A percentile compares a stretch with the other conserved stretches of the same genome.
Conservation (phyloP, 208 protist genomes). For the Trypanosoma congolense region DNA sequence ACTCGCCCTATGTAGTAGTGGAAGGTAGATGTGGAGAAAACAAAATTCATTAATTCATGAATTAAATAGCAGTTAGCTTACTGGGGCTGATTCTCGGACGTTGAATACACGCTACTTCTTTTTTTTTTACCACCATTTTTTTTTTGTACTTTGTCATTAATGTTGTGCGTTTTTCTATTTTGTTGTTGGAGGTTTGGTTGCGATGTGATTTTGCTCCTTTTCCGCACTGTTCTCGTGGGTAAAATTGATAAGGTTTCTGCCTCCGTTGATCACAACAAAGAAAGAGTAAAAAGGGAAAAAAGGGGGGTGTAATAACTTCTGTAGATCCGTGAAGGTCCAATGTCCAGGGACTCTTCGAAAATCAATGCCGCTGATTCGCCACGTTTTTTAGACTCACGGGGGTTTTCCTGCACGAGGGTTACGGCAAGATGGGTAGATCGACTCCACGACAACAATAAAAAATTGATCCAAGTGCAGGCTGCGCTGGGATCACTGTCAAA, state of each 20-base stretch:
- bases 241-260: not conserved
- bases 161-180: slow-evolving; percentile 18
- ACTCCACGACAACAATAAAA: not conserved
- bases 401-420: not conserved
- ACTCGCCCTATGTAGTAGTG: too few relatives aligned
- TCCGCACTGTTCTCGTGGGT: not conserved
- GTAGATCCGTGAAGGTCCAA: too few relatives aligned
- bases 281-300: not conserved
- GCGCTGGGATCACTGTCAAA: slow-evolving; percentile 1
- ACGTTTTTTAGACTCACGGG: slow-evolving; percentile 6
- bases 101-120: not conserved
- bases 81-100: not conserved
- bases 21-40: too few relatives aligned
- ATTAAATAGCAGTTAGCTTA: too few relatives aligned
- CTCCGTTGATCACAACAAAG: not conserved
- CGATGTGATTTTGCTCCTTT: not conserved
- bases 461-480: slow-evolving; percentile 9
- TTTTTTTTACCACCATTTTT: slow-evolving; percentile 1
- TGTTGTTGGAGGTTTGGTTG: too few relatives aligned
- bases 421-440: slow-evolving; percentile 14
- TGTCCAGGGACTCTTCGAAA: slow-evolving; percentile 5
- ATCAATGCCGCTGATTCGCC: slow-evolving; percentile 4
- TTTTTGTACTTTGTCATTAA: slow-evolving; percentile 17
- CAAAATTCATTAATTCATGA: too few relatives aligned
- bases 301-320: too few relatives aligned